These are phyloP conservation scores for Abrus pulchellus DNA, from an alignment of 306 rosid genomes.

Conservation along the genomic window DNA sequence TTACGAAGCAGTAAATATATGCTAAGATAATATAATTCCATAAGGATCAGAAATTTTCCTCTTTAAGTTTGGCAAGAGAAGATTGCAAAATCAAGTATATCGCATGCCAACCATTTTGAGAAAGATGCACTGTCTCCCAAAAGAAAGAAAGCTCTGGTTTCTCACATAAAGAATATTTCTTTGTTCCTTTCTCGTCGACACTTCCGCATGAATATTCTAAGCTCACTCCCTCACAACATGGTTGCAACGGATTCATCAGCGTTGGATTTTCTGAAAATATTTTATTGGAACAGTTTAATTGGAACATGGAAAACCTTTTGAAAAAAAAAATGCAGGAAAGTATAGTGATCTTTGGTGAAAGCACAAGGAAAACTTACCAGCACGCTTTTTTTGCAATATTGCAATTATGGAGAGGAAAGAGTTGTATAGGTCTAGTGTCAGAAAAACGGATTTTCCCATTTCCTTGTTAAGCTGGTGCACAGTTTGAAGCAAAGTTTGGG, in stretches of 20 bases:
- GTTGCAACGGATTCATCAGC: constrained; percentile 45
- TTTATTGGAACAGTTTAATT: too few relatives aligned
- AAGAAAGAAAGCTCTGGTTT: constrained; percentile 43
- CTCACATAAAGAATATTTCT: constrained; percentile 42
- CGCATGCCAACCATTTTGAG: constrained; percentile 40
- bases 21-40: background rate
- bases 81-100: background rate
- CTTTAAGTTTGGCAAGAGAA: constrained; percentile 11
- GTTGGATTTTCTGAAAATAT: constrained; percentile 6
- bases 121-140: constrained; percentile 49
- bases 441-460: constrained; percentile 26
- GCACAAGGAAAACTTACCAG: constrained; percentile 23
- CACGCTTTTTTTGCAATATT: constrained; percentile 21
- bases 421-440: constrained; percentile 56
- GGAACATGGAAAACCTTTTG: background rate
- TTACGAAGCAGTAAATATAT: background rate
- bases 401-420: constrained; percentile 40
- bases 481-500: constrained; percentile 42
- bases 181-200: constrained; percentile 37
- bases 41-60: background rate
- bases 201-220: background rate
- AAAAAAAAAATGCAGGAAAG: background rate
- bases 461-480: constrained; percentile 44
- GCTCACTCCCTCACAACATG: constrained; percentile 39
- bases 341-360: background rate